Conservation (phyloP, 768 basidiomycete species). For the Trametes villosa region DNA sequence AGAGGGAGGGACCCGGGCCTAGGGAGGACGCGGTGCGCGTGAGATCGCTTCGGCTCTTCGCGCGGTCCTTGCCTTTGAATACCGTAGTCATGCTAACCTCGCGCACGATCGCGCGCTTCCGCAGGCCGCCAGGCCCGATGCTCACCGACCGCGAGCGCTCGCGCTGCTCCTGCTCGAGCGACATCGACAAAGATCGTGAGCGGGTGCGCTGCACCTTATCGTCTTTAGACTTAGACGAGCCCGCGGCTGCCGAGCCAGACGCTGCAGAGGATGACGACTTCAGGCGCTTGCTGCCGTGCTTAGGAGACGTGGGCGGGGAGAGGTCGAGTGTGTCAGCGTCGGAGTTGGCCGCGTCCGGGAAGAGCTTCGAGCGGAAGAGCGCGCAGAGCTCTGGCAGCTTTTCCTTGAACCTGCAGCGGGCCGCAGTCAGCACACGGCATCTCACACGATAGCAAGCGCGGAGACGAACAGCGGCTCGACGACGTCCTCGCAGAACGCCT, state of each 20-base stretch:
- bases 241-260: constrained; percentile 6
- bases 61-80: constrained; percentile 51
- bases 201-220: constrained; percentile 25
- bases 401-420: constrained; percentile 53
- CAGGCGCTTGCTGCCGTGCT: constrained; percentile 16
- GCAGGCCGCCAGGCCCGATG: constrained; percentile 38
- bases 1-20: constrained; percentile 7
- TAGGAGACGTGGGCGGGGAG: constrained; percentile 28
- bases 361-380: constrained; percentile 68
- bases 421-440: constrained; percentile 9
- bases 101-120: constrained; percentile 61
- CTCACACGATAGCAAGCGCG: not conserved
- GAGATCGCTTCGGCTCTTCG: constrained; percentile 13
- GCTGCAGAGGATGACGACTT: constrained; percentile 12
- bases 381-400: constrained; percentile 56
- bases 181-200: constrained; percentile 56
- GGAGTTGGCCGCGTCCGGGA: constrained; percentile 64
- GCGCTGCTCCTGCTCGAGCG: constrained; percentile 64
- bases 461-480: constrained; percentile 64
- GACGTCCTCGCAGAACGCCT: constrained; percentile 66
- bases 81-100: constrained; percentile 80
- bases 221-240: constrained; percentile 1
- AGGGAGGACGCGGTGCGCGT: constrained; percentile 5
- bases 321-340: constrained; percentile 33
- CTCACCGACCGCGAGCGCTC: constrained; percentile 40